phyloP scores from a whole-genome alignment of 1,284 basidiomycete species.

The Melampsora americana region DNA sequence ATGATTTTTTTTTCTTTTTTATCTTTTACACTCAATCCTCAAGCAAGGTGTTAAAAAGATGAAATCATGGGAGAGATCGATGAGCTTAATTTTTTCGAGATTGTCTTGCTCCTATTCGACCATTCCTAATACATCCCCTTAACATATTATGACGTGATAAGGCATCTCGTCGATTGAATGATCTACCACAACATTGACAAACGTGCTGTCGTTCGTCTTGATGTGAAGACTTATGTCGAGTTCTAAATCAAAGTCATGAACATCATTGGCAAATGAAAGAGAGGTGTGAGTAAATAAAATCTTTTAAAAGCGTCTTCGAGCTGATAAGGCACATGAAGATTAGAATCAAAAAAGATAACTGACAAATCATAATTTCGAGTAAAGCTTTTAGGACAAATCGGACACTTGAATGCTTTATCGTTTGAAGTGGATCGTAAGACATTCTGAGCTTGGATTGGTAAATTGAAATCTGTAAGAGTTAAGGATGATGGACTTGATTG shows the following conservation, averaged over 20 bases:
- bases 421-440: background rate
- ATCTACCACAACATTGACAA: slow-evolving; percentile 27
- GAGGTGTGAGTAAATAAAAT: background rate
- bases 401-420: slow-evolving; percentile 31
- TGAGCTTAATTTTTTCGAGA: no score
- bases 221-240: slow-evolving; percentile 37
- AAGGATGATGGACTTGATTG: background rate
- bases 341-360: background rate
- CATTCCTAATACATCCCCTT: slow-evolving; percentile 6
- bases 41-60: no score
- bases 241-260: background rate
- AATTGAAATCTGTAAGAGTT: background rate
- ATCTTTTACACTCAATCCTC: no score
- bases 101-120: no score
- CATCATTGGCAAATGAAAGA: background rate
- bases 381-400: slow-evolving; percentile 35
- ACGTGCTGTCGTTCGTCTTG: slow-evolving; percentile 23
- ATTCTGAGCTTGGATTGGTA: background rate
- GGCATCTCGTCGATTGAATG: slow-evolving; percentile 38
- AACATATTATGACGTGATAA: slow-evolving; percentile 26
- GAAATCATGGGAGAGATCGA: no score
- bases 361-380: slow-evolving; percentile 41
- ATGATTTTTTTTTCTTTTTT: no score
- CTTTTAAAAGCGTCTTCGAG: background rate
- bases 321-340: background rate